Base-by-base conservation (phyloP, 305 asterid species). In the Rubia peregrina region DNA sequence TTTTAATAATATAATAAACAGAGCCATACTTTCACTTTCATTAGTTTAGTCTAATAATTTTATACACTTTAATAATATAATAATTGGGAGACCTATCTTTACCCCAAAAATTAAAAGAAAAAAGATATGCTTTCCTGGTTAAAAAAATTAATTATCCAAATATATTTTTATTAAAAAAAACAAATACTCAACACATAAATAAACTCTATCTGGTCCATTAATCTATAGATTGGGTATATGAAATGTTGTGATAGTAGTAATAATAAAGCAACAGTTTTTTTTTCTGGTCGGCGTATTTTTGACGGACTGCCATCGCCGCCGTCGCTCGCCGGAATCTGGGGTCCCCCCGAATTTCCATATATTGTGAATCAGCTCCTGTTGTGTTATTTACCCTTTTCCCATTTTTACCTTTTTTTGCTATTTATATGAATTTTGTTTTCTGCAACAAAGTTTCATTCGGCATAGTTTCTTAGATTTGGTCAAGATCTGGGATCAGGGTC, bases 401-500 rank as follows among this genome's bases (percentile, higher is more conserved):
- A 22, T 38, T 55, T 36, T 49, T 13, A 48, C 38, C 19, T 7
- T 1, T 44, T 16, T n/a, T 36, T 53, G 7, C 22, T 9, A 13
- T 57, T 19, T 22, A 57, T 57, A 51, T 38, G n/a, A n/a, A 53
- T 68, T 19, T 69, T 53, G 11, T 36, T 69, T 55, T 55, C 60
- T 69, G 38, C 12, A 22, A 43, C 22, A 53, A 73, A 69, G 14
- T 69, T 70, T 65, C 71, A 69, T 75, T 75, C 71, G 57, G 74
- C 43, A 19, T 61, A 41, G 61, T 40, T 70, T 69, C 71, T 63
- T 75, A 70, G 74, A 75, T 69, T 75, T 75, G 66, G 46, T 75
- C 78, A 69, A 69, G 66, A 69, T 75, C 71, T 75, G 73, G 73
- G 65, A 69, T 55, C 73, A 40, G 42, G 8, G 26, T 69, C 41